A percentile compares a stretch with the other conserved stretches of the same genome.
phyloP scores from a whole-genome alignment of 371 early-diverging fungal genomes.

The Mucor racemosus region DNA sequence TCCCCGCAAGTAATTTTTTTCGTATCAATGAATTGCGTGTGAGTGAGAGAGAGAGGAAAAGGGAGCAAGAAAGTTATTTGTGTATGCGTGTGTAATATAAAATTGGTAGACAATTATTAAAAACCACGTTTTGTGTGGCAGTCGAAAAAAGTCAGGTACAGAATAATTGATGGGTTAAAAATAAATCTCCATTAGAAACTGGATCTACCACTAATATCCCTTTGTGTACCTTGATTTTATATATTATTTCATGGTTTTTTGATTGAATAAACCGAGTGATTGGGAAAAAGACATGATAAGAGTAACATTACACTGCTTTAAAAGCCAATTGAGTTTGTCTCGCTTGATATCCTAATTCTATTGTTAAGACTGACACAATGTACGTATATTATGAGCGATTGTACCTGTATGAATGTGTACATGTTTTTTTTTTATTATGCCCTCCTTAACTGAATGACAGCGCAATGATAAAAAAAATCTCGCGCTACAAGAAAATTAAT shows the following conservation, averaged over 20 bases:
- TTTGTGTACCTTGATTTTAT: not conserved
- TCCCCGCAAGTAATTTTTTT: not conserved
- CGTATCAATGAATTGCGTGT: not conserved
- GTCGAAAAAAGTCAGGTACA: not conserved
- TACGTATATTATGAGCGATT: not conserved
- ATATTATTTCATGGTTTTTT: not conserved
- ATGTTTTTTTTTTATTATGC: not conserved
- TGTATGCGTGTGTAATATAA: not conserved
- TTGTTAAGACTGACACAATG: too few relatives aligned
- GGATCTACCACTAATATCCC: constrained; percentile 9
- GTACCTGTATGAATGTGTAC: not conserved
- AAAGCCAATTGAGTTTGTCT: not conserved
- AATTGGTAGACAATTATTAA: not conserved
- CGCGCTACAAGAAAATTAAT: not conserved
- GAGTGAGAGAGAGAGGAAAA: not conserved
- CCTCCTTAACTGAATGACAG: not conserved
- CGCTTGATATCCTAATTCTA: not conserved
- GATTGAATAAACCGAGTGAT: not conserved
- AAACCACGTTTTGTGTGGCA: constrained; percentile 27
- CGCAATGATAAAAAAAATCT: not conserved
- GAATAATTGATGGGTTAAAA: constrained; percentile 3
- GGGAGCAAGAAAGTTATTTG: not conserved
- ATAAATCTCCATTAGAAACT: constrained; percentile 2
- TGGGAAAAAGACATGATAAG: not conserved
- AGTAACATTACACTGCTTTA: too few relatives aligned